Evolutionary conservation across 306 rosid genomes (phyloP).

Genomic region (Styphnolobium japonicum): DNA sequence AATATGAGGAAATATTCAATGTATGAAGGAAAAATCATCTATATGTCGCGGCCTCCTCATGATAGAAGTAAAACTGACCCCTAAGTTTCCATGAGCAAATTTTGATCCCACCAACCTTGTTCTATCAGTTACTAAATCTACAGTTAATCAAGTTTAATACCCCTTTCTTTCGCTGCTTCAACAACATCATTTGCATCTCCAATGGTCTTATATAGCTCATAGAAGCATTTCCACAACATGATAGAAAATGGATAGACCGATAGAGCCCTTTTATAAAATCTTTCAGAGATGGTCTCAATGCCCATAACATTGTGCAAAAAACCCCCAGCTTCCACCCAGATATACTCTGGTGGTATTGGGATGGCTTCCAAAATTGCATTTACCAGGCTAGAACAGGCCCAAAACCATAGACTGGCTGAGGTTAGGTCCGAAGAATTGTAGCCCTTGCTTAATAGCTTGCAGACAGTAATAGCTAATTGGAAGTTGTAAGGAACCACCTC

Average conservation of each 20-base stretch:
- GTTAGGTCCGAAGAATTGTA: slow-evolving; percentile 30
- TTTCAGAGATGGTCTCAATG: slow-evolving; percentile 47
- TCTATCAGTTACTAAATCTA: slow-evolving; percentile 17
- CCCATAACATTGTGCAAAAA: slow-evolving; percentile 53
- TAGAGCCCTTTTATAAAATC: slow-evolving; percentile 67
- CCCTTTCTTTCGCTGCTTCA: slow-evolving; percentile 72
- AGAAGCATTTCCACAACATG: slow-evolving; percentile 64
- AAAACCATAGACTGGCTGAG: slow-evolving; percentile 59
- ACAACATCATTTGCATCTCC: slow-evolving; percentile 48
- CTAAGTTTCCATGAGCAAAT: not conserved
- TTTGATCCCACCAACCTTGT: slow-evolving; percentile 28
- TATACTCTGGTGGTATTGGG: slow-evolving; percentile 78
- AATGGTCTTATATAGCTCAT: slow-evolving; percentile 22
- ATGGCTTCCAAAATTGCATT: slow-evolving; percentile 64
- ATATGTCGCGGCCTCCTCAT: slow-evolving; percentile 16
- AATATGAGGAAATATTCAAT: slow-evolving; percentile 1
- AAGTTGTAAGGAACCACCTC: slow-evolving; percentile 73
- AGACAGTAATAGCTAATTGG: slow-evolving; percentile 60
- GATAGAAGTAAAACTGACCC: slow-evolving; percentile 29
- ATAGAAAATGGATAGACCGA: slow-evolving; percentile 76
- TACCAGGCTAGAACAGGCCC: slow-evolving; percentile 85
- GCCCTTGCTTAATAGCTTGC: slow-evolving; percentile 53
- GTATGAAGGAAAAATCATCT: not conserved
- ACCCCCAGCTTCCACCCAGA: slow-evolving; percentile 81
- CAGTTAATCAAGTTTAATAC: slow-evolving; percentile 46